Base-by-base conservation (phyloP, 1,284 basidiomycete genomes). In the Apiotrichum laibachii region DNA sequence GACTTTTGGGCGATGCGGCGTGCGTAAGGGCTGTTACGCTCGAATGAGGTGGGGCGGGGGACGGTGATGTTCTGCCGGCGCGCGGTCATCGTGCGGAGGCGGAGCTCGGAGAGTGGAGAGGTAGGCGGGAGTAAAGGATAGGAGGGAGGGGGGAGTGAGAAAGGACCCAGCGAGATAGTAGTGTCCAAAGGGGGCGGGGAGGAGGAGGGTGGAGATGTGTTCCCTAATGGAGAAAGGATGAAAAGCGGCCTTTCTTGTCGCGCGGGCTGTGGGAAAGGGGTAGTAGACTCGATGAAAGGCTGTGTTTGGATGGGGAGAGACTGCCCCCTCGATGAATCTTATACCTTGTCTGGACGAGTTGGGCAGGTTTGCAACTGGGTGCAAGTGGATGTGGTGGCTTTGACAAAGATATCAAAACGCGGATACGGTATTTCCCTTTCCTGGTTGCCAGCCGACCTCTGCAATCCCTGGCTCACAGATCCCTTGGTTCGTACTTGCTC, bases 1-100 rank as follows among this genome's bases (percentile, higher is more conserved):
- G 35, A 7, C 49, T 37, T 50, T 11, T 22, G 49, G 1, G 37
- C 11, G 16, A 22, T 13, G 11, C 51, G 51, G 31, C 51, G 51
- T 5, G 40, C 51, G 51, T 53, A 53, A 4, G 51, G 51, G 10
- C 26, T 42, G 16, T 31, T 12, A 21, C 51, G 51, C 8, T 53
- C 51, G 18, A 44, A 35, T 1, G 42, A 21, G 31, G 26, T n/a
- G 3, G 26, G 26, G 10, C n/a, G 40, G 6, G 51, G 40, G 35
- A 34, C 22, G 6, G 31, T 16, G 12, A 42, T 50, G 9, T 21
- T 31, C 31, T 43, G 26, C 5, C 31, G 13, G n/a, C 51, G 40
- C 8, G 19, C 4, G 7, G 40, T n/a, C 51, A 53, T 53, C 6
- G 26, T 53, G 37, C 5, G 8, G 34, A 10, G 16, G 48, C 34